Conservation (phyloP, 352 stramenopile genomes). For the Globisporangium megalacanthum region DNA sequence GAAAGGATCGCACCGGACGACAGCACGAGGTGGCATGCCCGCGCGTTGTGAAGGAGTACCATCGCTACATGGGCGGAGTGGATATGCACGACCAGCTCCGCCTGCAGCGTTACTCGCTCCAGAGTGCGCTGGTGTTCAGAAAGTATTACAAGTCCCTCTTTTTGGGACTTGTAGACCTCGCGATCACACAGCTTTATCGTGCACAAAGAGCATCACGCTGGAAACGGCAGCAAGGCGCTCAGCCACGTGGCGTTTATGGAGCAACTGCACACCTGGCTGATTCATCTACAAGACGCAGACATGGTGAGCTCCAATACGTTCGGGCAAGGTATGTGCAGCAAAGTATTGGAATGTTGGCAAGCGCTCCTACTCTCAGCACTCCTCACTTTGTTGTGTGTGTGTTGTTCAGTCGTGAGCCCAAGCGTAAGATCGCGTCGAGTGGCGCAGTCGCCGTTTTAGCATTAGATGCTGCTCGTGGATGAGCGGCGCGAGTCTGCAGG, state of each 20-base stretch:
- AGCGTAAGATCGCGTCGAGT: no score
- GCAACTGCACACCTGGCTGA: background rate
- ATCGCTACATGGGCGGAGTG: slow-evolving; percentile 10
- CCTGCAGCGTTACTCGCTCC: background rate
- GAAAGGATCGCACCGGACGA: background rate
- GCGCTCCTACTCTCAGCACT: no score
- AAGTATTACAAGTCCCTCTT: slow-evolving; percentile 18
- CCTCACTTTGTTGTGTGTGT: no score
- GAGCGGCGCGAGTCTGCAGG: no score
- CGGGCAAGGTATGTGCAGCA: background rate
- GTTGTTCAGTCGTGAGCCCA: no score
- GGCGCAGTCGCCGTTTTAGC: no score
- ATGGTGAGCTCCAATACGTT: background rate
- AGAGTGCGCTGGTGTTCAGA: slow-evolving; percentile 7
- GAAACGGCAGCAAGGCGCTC: background rate
- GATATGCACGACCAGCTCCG: slow-evolving; percentile 7
- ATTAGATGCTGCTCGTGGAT: no score
- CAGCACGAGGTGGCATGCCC: slow-evolving; percentile 5
- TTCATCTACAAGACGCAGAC: background rate
- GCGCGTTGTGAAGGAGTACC: slow-evolving; percentile 9
- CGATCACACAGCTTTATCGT: slow-evolving; percentile 13
- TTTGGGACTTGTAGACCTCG: slow-evolving; percentile 11
- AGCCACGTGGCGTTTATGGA: background rate
- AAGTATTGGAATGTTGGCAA: no score
- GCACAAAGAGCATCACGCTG: background rate